Evolutionary conservation across 2,329 filamentous ascomycete species (phyloP), one percentile per base, ranked within the genome.

Genomic region (Cladosporium sp.): DNA sequence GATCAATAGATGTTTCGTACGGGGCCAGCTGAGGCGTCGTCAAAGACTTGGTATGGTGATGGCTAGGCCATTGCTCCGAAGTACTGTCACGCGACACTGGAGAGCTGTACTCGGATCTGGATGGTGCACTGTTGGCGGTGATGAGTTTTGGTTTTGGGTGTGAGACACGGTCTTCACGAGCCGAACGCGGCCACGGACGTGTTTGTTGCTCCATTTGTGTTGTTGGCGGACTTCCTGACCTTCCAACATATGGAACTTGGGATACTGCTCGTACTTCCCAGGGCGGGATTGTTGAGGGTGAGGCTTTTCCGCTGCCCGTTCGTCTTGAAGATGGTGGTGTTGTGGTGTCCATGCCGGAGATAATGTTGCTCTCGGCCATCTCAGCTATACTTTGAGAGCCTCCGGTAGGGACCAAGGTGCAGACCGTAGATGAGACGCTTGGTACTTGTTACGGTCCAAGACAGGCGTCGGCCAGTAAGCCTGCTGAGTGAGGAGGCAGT

Each of bases 1-100:
- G 42, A 10, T 43, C 51, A 9, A 56, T 18, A 4, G 35, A 46
- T 31, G 54, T 53, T 33, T 58, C 57, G 44, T 60, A 58, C 19
- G 59, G 58, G 4, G 50, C 34, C 14, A 53, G 37, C 13, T 35
- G 49, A 9, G 42, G 34, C 19, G 53, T 31, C 16, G 45, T 40
- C 18, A 38, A 28, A n/a, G 32, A 43, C 4, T 18, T 28, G 13
- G 41, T 43, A 19, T 43, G 41, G 8, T 19, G 41, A 13, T 19
- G 41, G 8, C 31, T 22, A n/a, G 22, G 13, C 16, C 41, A 43
- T 13, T 16, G 41, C 10, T 5, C 5, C 11, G 41, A 5, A 3
- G 11, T 19, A 28, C 18, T 4, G n/a, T 28, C 41, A 13, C 11
- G 16, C 4, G 18, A 13, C 11, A 22, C 18, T 2, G 41, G 41